Evolutionary conservation across 306 rosid genomes (phyloP).

Genomic region (Medicago lupulina): DNA sequence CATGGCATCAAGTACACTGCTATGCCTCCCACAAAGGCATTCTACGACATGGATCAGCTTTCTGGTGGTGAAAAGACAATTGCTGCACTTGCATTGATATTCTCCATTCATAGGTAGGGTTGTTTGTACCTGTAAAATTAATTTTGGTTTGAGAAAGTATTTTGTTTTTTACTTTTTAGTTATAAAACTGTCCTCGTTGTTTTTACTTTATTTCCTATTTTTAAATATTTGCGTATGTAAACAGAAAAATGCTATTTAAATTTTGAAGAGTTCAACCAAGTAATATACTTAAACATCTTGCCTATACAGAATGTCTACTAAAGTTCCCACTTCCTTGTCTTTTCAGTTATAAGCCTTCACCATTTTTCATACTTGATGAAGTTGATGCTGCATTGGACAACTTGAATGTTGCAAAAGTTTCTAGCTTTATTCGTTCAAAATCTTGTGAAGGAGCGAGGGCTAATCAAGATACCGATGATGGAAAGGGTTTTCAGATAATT

Average conservation of each 20-base stretch:
- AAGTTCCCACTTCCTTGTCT: slow-evolving; percentile 31
- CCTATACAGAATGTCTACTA: background rate
- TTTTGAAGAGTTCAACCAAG: background rate
- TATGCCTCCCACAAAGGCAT: slow-evolving; percentile 97
- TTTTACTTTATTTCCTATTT: too few relatives aligned
- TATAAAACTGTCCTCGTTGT: background rate
- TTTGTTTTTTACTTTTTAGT: too few relatives aligned
- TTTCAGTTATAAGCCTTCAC: slow-evolving; percentile 93
- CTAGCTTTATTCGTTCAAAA: slow-evolving; percentile 88
- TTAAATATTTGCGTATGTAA: background rate
- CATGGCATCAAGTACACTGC: slow-evolving; percentile 94
- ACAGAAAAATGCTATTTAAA: too few relatives aligned
- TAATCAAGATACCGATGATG: slow-evolving; percentile 71
- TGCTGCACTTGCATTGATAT: slow-evolving; percentile 91
- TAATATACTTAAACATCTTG: too few relatives aligned
- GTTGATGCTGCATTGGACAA: slow-evolving; percentile 98
- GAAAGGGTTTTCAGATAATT: slow-evolving; percentile 87
- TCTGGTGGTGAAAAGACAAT: slow-evolving; percentile 99
- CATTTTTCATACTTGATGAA: slow-evolving; percentile 96
- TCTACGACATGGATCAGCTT: slow-evolving; percentile 90
- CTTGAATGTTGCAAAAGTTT: slow-evolving; percentile 93
- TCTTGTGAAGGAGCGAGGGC: slow-evolving; percentile 80
- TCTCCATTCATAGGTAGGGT: slow-evolving; percentile 83
- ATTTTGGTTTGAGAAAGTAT: background rate
- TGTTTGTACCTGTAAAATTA: background rate